Conservation (phyloP, 1,284 basidiomycete species). For the Rhizopogon parksii region DNA sequence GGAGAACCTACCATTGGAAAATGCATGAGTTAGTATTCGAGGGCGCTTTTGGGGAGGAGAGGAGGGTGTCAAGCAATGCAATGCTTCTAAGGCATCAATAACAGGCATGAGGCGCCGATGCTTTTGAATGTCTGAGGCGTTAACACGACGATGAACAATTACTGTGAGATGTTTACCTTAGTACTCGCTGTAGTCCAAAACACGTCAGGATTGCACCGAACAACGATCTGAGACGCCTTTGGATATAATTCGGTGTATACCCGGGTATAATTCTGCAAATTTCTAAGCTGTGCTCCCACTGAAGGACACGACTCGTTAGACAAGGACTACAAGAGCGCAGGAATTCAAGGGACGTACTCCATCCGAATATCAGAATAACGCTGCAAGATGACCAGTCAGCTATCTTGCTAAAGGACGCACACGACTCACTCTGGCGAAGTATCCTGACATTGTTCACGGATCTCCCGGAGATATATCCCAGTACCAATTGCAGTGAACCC, state of each 20-base stretch:
- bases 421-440: constrained; percentile 1
- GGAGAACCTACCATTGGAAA: constrained; percentile 44
- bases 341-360: constrained; percentile 33
- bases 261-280: constrained; percentile 44
- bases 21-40: constrained; percentile 42
- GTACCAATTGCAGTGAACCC: constrained; percentile 17
- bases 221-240: constrained; percentile 39
- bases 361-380: constrained; percentile 42
- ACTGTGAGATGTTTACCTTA: constrained; percentile 26
- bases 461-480: constrained; percentile 14
- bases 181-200: constrained; percentile 31
- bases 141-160: background rate
- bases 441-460: background rate
- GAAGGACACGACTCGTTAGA: background rate
- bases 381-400: constrained; percentile 20
- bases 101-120: constrained; percentile 33
- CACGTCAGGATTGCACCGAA: constrained; percentile 34
- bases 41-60: constrained; percentile 9
- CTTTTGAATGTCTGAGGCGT: constrained; percentile 12
- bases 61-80: constrained; percentile 30
- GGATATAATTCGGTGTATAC: constrained; percentile 44
- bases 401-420: background rate
- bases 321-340: constrained; percentile 1
- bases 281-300: constrained; percentile 47
- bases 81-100: constrained; percentile 32